Percentiles rank a stretch among this genome's conserved stretches.
phyloP scores from a whole-genome alignment of 2,329 filamentous ascomycete species.

The Hypoxylon sp. region DNA sequence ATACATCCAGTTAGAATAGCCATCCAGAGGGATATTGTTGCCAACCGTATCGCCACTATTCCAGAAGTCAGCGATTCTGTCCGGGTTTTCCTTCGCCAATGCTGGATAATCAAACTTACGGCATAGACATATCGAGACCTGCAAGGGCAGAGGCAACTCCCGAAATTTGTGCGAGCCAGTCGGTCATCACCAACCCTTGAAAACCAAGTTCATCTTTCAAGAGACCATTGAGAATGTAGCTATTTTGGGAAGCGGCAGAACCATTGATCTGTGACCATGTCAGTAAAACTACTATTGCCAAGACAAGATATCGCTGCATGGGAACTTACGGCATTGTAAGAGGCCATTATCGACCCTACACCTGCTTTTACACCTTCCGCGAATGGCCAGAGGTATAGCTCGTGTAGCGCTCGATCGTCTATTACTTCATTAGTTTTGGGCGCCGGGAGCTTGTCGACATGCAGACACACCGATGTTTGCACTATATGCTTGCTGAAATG shows the following conservation, averaged over 20 bases:
- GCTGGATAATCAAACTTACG: constrained; percentile 39
- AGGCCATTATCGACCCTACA: constrained; percentile 85
- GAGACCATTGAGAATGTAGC: constrained; percentile 76
- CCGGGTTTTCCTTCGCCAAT: no score
- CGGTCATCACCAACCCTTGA: constrained; percentile 78
- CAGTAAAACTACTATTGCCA: constrained; percentile 12
- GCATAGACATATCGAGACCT: constrained; percentile 76
- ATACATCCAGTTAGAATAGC: constrained; percentile 68
- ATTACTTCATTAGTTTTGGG: constrained; percentile 5
- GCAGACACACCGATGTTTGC: constrained; percentile 72
- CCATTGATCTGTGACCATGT: constrained; percentile 70
- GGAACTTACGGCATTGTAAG: constrained; percentile 74
- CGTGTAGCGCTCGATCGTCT: constrained; percentile 67
- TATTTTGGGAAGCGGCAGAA: constrained; percentile 77
- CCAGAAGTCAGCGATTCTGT: no score
- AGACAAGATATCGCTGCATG: not conserved
- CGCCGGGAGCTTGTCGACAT: not conserved
- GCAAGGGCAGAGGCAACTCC: constrained; percentile 81
- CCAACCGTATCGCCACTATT: constrained; percentile 66
- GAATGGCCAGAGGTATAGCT: constrained; percentile 86
- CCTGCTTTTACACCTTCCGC: constrained; percentile 82
- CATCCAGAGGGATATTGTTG: constrained; percentile 64
- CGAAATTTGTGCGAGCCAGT: constrained; percentile 82
- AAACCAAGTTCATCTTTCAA: constrained; percentile 82
- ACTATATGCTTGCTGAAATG: constrained; percentile 69